Evolutionary conservation across 108 stramenopile genomes (phyloP).

Genomic region (Fragilaria crotonensis): DNA sequence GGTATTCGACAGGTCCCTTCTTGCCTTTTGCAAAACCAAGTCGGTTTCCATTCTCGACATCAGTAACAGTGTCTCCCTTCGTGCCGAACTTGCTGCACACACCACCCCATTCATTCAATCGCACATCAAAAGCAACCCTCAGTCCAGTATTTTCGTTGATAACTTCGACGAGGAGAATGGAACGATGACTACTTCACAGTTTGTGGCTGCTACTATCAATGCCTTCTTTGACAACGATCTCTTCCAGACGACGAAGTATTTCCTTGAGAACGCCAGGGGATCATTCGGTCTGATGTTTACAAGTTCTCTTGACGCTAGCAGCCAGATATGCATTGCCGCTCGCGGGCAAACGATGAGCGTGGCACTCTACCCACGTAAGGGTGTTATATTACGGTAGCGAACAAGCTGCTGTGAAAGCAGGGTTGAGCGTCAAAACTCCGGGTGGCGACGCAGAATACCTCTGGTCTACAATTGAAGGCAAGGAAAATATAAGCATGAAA

Average conservation of each 20-base stretch:
- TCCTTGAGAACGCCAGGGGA: slow-evolving; percentile 65
- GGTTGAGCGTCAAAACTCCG: slow-evolving; percentile 28
- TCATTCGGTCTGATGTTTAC: slow-evolving; percentile 60
- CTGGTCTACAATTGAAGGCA: slow-evolving; percentile 5
- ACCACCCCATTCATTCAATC: slow-evolving; percentile 7
- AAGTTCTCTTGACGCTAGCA: slow-evolving; percentile 61
- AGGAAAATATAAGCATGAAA: slow-evolving; percentile 39
- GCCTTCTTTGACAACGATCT: slow-evolving; percentile 80
- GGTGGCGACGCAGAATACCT: slow-evolving; percentile 8
- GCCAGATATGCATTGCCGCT: slow-evolving; percentile 71
- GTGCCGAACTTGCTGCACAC: slow-evolving; percentile 9
- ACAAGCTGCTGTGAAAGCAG: slow-evolving; percentile 78
- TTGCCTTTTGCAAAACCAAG: slow-evolving; percentile 14
- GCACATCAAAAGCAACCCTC: too few species aligned
- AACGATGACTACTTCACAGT: not conserved
- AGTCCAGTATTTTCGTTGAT: slow-evolving; percentile 3
- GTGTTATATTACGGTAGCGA: slow-evolving; percentile 73
- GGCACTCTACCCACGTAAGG: slow-evolving; percentile 71
- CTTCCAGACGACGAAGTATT: slow-evolving; percentile 43
- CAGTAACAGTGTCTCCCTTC: not conserved
- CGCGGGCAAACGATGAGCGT: slow-evolving; percentile 72
- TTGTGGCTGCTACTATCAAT: slow-evolving; percentile 33
- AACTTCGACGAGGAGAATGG: slow-evolving; percentile 9
- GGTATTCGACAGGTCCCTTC: slow-evolving; percentile 47
- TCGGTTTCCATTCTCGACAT: not conserved